A percentile compares a stretch with the other conserved stretches of the same genome.
Conservation (phyloP, 2,329 filamentous ascomycete species). For the Fusarium cyanostomum region DNA sequence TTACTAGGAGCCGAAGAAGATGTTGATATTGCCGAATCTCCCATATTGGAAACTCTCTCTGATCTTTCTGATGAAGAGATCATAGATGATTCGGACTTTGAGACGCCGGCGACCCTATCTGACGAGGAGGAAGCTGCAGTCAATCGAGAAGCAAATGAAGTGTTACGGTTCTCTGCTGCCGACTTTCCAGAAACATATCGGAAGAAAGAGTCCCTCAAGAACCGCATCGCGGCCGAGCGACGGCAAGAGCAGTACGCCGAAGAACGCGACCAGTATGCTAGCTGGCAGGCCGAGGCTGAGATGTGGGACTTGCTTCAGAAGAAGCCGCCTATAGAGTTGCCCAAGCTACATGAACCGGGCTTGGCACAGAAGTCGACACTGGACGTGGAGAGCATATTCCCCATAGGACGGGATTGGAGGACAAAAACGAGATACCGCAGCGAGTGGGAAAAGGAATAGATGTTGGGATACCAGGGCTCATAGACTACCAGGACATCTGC, state of each 20-base stretch:
- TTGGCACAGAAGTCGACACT: conserved; percentile 42
- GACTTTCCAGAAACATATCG: conserved; percentile 51
- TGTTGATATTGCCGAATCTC: background rate
- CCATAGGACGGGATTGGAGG: conserved; percentile 53
- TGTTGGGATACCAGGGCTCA: background rate
- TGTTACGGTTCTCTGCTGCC: conserved; percentile 53
- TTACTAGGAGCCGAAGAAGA: conserved; percentile 23
- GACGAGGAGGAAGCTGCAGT: conserved; percentile 47
- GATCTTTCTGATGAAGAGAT: conserved; percentile 17
- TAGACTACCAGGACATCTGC: background rate
- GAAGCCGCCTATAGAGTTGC: conserved; percentile 49
- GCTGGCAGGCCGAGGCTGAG: conserved; percentile 53
- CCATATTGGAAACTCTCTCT: background rate
- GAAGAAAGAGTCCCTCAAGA: conserved; percentile 49
- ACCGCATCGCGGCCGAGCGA: conserved; percentile 53
- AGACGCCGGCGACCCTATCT: conserved; percentile 7
- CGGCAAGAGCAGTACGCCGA: conserved; percentile 57
- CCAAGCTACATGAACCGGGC: conserved; percentile 45
- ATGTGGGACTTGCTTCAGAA: conserved; percentile 58
- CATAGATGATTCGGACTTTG: conserved; percentile 28
- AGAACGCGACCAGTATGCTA: conserved; percentile 51
- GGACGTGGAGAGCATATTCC: conserved; percentile 50
- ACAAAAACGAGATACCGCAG: conserved; percentile 48
- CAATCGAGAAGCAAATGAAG: conserved; percentile 53
- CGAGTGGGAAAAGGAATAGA: conserved; percentile 54